These are phyloP conservation scores for Coemansia sp. DNA, from an alignment of 192 early-diverging fungal genomes.

Conservation along the genomic window DNA sequence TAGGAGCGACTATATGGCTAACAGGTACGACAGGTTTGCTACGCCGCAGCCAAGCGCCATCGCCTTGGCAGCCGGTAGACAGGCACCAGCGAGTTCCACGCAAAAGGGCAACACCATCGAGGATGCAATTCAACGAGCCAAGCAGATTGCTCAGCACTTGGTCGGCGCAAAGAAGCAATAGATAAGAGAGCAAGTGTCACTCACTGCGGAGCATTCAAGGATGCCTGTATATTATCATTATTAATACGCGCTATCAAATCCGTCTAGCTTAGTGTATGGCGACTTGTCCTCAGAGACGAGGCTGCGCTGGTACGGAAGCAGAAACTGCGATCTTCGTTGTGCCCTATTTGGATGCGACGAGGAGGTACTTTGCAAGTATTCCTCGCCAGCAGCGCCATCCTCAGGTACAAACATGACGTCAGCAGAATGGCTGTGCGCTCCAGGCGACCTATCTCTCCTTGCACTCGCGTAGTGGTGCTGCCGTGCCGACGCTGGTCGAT, in stretches of 20 bases:
- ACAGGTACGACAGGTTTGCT: background rate
- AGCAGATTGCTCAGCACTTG: slow-evolving; percentile 47
- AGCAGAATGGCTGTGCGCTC: background rate
- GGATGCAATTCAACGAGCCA: slow-evolving; percentile 46
- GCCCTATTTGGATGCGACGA: background rate
- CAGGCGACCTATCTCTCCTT: background rate
- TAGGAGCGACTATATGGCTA: background rate
- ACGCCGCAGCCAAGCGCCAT: background rate
- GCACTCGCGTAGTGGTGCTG: background rate
- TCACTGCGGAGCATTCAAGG: background rate
- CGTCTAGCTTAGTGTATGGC: slow-evolving; percentile 9
- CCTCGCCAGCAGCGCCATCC: slow-evolving; percentile 1
- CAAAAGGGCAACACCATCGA: slow-evolving; percentile 26
- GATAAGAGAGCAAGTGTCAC: too few relatives aligned
- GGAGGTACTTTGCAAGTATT: background rate
- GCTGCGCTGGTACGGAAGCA: slow-evolving; percentile 31
- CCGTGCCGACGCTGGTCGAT: slow-evolving; percentile 4
- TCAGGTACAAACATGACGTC: slow-evolving; percentile 35
- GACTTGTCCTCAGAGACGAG: slow-evolving; percentile 1
- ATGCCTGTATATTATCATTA: slow-evolving; percentile 1
- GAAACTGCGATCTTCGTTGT: slow-evolving; percentile 19
- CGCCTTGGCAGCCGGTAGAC: background rate
- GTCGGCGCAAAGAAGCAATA: slow-evolving; percentile 10
- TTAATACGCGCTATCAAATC: background rate
- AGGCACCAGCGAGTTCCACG: background rate